Percentiles rank a stretch among this genome's conserved stretches.
Evolutionary conservation across 1,139 yeast species (phyloP).

Genomic region (Candida sanyaensis): DNA sequence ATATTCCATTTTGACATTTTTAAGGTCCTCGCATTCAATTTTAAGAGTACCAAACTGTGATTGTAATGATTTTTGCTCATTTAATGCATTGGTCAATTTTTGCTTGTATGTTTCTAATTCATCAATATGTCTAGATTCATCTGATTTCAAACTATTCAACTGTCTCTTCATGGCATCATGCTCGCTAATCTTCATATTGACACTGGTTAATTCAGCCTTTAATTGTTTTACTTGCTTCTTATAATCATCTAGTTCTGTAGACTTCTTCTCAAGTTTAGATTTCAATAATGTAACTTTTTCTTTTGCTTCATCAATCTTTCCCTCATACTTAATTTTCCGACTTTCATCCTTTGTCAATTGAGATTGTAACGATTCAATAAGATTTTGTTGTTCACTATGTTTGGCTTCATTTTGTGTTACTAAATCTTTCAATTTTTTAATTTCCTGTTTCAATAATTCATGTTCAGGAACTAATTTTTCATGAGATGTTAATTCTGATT

Average conservation of each 20-base stretch:
- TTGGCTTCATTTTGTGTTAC: constrained; percentile 10
- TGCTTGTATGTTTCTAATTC: constrained; percentile 10
- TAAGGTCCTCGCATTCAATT: constrained; percentile 37
- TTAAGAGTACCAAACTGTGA: constrained; percentile 24
- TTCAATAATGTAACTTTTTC: constrained; percentile 14
- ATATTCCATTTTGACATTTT: constrained; percentile 27
- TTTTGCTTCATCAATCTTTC: constrained; percentile 15
- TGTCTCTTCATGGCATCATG: constrained; percentile 1
- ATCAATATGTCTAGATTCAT: constrained; percentile 6
- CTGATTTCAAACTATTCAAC: constrained; percentile 6
- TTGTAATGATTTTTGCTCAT: constrained; percentile 17
- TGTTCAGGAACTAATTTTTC: constrained; percentile 8
- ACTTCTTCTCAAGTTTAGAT: constrained; percentile 12
- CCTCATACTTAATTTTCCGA: constrained; percentile 13
- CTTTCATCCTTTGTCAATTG: constrained; percentile 16
- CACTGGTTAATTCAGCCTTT: constrained; percentile 12
- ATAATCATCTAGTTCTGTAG: constrained; percentile 11
- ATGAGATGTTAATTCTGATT: constrained; percentile 12
- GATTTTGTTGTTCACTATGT: constrained; percentile 9
- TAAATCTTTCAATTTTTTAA: constrained; percentile 10
- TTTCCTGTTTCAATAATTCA: constrained; percentile 12
- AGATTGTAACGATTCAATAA: constrained; percentile 13
- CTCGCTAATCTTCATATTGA: constrained; percentile 7
- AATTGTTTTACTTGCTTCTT: constrained; percentile 15
- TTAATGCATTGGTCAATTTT: constrained; percentile 4